These are phyloP conservation scores for Rhizopus stolonifer DNA, from an alignment of 371 early-diverging fungal genomes.

Conservation along the genomic window DNA sequence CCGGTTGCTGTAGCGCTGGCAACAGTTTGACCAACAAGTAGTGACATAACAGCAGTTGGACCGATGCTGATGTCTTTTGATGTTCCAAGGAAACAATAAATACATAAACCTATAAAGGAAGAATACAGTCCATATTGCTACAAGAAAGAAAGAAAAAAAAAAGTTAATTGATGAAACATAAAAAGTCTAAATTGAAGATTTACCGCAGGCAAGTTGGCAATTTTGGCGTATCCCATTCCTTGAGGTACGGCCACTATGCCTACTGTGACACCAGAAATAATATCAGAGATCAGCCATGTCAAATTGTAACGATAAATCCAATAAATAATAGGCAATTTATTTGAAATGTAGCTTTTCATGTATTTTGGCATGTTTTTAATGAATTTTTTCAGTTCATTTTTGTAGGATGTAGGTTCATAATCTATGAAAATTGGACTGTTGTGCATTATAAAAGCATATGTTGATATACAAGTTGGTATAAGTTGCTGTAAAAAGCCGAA, in stretches of 20 bases:
- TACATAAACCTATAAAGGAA: conserved; percentile 32
- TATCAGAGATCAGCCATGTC: conserved; percentile 77
- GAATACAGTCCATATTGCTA: conserved; percentile 80
- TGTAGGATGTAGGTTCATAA: conserved; percentile 20
- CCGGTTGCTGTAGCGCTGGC: conserved; percentile 37
- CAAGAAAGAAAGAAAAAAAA: not conserved
- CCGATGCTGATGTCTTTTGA: conserved; percentile 89
- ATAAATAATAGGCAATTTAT: conserved; percentile 59
- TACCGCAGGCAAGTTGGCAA: conserved; percentile 72
- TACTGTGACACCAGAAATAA: conserved; percentile 87
- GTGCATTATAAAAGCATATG: conserved; percentile 6
- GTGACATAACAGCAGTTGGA: conserved; percentile 83
- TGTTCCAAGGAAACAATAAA: conserved; percentile 75
- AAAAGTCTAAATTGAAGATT: conserved; percentile 2
- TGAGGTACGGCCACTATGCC: conserved; percentile 87
- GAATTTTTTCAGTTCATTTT: conserved; percentile 8
- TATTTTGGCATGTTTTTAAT: conserved; percentile 11
- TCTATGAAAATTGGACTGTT: conserved; percentile 17
- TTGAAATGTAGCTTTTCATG: conserved; percentile 13
- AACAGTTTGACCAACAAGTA: conserved; percentile 69
- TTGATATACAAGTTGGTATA: not conserved
- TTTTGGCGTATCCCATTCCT: conserved; percentile 80
- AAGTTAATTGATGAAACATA: not conserved
- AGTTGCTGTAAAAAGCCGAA: not conserved
- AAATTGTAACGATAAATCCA: conserved; percentile 67